phyloP scores from a whole-genome alignment of 345 rosid genomes.

The Eucalyptus regnans region DNA sequence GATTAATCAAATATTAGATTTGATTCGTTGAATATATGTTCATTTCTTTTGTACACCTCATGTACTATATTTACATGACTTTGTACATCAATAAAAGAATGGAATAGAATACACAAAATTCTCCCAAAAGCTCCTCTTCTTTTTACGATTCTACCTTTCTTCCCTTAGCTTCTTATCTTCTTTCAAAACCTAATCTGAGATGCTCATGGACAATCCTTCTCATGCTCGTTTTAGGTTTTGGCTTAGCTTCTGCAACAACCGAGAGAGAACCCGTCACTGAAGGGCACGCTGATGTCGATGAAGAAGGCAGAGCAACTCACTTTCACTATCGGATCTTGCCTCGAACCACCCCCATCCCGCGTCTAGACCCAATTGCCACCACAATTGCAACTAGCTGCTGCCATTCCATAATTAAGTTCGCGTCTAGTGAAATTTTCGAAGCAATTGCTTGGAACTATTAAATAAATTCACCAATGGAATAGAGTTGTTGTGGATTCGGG shows the following conservation, averaged over 20 bases:
- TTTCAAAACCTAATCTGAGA: not conserved
- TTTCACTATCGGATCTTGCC: not conserved
- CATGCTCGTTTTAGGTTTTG: not conserved
- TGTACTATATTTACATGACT: too few species aligned
- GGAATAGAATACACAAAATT: too few species aligned
- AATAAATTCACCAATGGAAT: not conserved
- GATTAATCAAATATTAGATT: too few species aligned
- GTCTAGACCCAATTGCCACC: not conserved
- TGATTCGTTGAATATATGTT: too few species aligned
- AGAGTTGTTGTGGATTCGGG: not conserved
- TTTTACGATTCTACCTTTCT: too few species aligned
- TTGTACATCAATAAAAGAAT: too few species aligned
- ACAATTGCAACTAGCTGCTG: not conserved
- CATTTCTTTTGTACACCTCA: too few species aligned
- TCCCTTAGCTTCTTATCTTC: too few species aligned
- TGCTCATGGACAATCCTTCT: not conserved
- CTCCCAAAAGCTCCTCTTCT: too few species aligned
- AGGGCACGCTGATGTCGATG: accelerated
- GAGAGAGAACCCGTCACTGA: not conserved
- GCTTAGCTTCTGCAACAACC: not conserved
- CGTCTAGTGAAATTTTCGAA: not conserved
- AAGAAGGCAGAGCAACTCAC: not conserved
- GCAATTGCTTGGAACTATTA: not conserved
- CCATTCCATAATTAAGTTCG: not conserved
- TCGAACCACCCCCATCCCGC: not conserved